Conservation (phyloP, 2,329 filamentous ascomycete species). For the Hymenoscyphus occultus region DNA sequence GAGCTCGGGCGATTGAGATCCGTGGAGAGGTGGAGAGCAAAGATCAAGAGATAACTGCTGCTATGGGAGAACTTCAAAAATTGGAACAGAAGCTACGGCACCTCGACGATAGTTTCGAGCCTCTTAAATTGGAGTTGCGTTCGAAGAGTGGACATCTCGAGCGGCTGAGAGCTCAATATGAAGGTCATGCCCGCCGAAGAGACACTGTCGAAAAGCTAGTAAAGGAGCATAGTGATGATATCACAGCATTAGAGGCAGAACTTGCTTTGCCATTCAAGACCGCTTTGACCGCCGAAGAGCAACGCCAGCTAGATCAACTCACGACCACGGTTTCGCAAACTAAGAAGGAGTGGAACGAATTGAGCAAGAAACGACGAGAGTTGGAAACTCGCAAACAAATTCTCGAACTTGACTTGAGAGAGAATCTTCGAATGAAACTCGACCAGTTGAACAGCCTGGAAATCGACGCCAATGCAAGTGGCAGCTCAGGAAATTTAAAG, state of each 20-base stretch:
- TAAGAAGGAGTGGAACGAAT: conserved; percentile 71
- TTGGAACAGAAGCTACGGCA: conserved; percentile 74
- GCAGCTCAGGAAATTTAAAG: conserved; percentile 63
- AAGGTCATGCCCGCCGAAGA: conserved; percentile 61
- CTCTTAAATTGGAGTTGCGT: conserved; percentile 72
- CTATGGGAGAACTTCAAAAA: conserved; percentile 81
- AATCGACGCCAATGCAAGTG: conserved; percentile 63
- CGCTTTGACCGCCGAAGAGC: conserved; percentile 77
- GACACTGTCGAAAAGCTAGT: conserved; percentile 73
- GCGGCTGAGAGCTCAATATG: conserved; percentile 69
- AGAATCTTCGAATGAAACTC: conserved; percentile 81
- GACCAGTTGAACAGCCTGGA: conserved; percentile 80
- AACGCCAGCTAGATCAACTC: conserved; percentile 71
- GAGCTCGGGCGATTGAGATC: conserved; percentile 62
- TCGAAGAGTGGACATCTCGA: conserved; percentile 73
- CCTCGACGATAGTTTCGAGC: conserved; percentile 78
- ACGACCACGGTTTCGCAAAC: conserved; percentile 68
- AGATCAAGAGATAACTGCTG: conserved; percentile 83
- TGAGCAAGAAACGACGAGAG: conserved; percentile 70
- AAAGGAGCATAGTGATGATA: conserved; percentile 70
- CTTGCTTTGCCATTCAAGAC: conserved; percentile 88
- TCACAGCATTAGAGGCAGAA: conserved; percentile 76
- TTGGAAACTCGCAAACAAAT: conserved; percentile 78
- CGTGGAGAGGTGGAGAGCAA: conserved; percentile 69
- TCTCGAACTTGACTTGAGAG: conserved; percentile 82